Base-by-base conservation (phyloP, 805 yeast species). In the Suhomyces sp. region DNA sequence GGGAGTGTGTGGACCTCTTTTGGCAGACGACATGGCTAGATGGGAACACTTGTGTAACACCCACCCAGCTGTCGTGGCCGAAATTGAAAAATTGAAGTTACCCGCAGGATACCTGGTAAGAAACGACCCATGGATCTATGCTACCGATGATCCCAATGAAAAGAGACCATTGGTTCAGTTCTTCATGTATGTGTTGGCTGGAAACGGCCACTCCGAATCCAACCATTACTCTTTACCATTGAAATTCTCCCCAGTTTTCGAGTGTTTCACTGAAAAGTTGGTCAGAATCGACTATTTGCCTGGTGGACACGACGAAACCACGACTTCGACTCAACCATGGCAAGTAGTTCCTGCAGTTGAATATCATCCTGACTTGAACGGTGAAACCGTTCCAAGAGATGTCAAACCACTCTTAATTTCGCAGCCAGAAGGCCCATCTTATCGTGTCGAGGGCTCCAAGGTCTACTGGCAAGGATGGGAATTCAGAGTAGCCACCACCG, bases 51-150 rank as follows among this genome's bases (percentile, higher is more conserved):
- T 72, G 49, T 76, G 83, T 54, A 62, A 71, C 60, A 60, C 67
- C 24, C 87, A 86, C 64, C 91, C 91, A 17, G 54, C 63, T 2
- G 84, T 86, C 55, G 57, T 67, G 55, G 88, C 85, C 24, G 91
- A 87, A 68, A 76, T 86, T 60, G 87, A 76, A 54, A 86, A 86
- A 67, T 76, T 87, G 69, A 77, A 83, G 58, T 74, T 87, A 54
- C 92, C 91, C 55, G 64, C 72, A 58, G 79, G 64, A 66, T 80
- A 67, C 72, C 65, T 67, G 35, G 85, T 86, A 47, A 79, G 84
- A 60, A 79, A 79, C 64, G 93, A 87, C 66, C 90, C 92, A 50
- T 88, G 96, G 96, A 88, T 87, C 79, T 87, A 88, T 67, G 96
- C 93, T 63, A 85, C 90, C 33, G 90, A 86, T 65, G 85, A 83